Conservation (phyloP, 1,284 basidiomycete species). For the Leccinum pachyderme region DNA sequence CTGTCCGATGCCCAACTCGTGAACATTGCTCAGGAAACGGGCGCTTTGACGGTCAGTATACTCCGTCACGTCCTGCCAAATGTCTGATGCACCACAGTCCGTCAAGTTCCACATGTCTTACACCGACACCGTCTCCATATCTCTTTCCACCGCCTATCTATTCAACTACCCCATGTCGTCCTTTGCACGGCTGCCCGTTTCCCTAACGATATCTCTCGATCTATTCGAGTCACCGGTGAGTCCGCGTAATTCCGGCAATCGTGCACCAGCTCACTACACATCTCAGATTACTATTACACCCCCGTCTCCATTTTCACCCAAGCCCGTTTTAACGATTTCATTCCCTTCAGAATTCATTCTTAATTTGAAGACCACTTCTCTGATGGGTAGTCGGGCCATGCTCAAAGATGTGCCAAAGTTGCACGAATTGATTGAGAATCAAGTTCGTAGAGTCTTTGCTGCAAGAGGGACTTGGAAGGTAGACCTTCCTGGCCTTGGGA, state of each 20-base stretch:
- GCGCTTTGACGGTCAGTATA: conserved; percentile 20
- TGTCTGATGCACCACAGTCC: conserved; percentile 37
- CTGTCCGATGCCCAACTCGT: conserved; percentile 56
- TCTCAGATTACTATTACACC: conserved; percentile 49
- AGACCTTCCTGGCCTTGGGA: conserved; percentile 61
- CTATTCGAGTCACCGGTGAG: conserved; percentile 69
- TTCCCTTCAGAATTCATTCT: conserved; percentile 67
- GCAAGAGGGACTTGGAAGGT: conserved; percentile 69
- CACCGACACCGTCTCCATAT: conserved; percentile 67
- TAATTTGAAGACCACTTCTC: conserved; percentile 69
- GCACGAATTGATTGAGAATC: conserved; percentile 77
- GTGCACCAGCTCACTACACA: conserved; percentile 4
- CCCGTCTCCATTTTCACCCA: conserved; percentile 46
- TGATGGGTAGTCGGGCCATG: conserved; percentile 81
- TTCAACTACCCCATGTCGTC: conserved; percentile 80
- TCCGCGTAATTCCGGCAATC: conserved; percentile 7
- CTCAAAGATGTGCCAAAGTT: conserved; percentile 81
- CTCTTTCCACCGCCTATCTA: conserved; percentile 76
- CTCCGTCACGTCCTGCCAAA: background rate
- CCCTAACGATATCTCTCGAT: conserved; percentile 74
- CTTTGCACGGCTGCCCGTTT: conserved; percentile 78
- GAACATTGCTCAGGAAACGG: conserved; percentile 16
- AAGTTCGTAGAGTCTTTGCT: conserved; percentile 59
- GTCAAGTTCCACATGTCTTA: conserved; percentile 61
- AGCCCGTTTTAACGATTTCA: conserved; percentile 56